Evolutionary conservation across 2,329 filamentous ascomycete genomes (phyloP).

Genomic region (Alternaria sp.): DNA sequence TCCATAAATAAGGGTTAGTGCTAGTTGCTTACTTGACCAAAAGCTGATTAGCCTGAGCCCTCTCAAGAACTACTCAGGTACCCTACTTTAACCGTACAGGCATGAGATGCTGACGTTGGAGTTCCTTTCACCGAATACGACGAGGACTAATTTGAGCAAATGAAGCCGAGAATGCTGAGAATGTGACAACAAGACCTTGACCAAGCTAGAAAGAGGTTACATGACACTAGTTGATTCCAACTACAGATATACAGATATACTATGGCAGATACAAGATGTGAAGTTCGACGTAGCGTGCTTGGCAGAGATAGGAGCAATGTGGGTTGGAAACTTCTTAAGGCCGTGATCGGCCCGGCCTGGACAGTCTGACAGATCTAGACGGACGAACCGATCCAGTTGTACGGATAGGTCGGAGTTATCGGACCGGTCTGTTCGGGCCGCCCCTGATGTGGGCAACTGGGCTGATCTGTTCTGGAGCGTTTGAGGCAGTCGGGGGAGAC

Average conservation of each 20-base stretch:
- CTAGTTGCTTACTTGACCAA: neutral
- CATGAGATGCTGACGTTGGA: neutral
- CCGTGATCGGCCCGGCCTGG: neutral
- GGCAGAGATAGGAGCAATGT: neutral
- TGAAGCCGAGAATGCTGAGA: neutral
- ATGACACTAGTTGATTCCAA: accelerated
- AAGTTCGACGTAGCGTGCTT: neutral
- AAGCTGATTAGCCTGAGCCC: neutral
- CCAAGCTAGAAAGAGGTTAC: neutral
- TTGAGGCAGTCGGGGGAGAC: neutral
- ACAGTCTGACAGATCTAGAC: neutral
- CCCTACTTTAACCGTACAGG: neutral
- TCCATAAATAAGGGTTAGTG: neutral
- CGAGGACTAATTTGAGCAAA: neutral
- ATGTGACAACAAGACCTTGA: neutral
- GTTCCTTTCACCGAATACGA: neutral
- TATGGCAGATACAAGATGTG: neutral
- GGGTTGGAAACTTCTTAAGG: neutral
- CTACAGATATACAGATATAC: neutral
- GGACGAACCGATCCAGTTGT: neutral
- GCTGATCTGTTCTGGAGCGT: neutral
- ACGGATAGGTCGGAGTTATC: neutral
- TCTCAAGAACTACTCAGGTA: neutral
- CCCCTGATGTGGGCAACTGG: neutral
- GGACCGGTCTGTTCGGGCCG: neutral